phyloP scores from a whole-genome alignment of 2,329 filamentous ascomycete genomes.

The Septoria petroselini region DNA sequence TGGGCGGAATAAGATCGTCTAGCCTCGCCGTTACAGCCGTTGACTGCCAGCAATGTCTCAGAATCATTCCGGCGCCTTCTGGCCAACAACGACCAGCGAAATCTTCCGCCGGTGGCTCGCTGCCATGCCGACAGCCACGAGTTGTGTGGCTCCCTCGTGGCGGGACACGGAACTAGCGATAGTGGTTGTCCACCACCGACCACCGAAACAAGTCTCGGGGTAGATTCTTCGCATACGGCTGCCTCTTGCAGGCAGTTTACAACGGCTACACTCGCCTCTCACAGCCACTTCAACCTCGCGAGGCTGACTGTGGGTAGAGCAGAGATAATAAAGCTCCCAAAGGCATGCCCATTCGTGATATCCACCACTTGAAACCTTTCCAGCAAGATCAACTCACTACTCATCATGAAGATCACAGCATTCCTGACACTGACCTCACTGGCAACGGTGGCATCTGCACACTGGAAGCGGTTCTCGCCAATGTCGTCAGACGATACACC shows the following conservation, averaged over 20 bases:
- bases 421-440: background rate
- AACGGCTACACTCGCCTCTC: too few species aligned
- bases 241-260: too few species aligned
- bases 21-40: background rate
- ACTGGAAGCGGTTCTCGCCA: background rate
- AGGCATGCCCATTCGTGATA: background rate
- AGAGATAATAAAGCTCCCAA: background rate
- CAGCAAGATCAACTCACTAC: background rate
- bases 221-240: too few species aligned
- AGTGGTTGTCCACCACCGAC: too few species aligned
- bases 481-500: background rate
- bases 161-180: too few species aligned
- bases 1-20: background rate
- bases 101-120: background rate
- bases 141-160: too few species aligned
- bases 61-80: background rate
- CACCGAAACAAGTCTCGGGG: too few species aligned
- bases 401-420: conserved; percentile 6
- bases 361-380: conserved; percentile 1
- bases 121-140: too few species aligned
- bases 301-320: too few species aligned
- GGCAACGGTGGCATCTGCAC: background rate
- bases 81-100: background rate
- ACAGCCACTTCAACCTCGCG: too few species aligned
- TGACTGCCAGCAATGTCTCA: conserved; percentile 6